Evolutionary conservation across 2,329 filamentous ascomycete genomes (phyloP).

Genomic region (Botrytis tulipae): DNA sequence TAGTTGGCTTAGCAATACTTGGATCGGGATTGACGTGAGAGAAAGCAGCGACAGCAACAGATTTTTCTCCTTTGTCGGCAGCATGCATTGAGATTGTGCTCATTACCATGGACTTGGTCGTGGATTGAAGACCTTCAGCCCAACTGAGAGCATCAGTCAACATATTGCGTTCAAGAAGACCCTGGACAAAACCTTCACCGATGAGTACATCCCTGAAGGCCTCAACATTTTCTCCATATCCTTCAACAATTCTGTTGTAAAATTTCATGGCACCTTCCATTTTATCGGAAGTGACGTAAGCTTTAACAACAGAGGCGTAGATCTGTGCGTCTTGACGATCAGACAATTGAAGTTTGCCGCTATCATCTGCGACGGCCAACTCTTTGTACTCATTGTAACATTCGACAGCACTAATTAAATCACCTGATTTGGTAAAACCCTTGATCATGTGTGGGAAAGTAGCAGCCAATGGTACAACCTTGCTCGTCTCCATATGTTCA

Average conservation of each 20-base stretch:
- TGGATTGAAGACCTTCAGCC: constrained; percentile 62
- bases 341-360: constrained; percentile 64
- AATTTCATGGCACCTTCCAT: constrained; percentile 81
- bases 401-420: constrained; percentile 84
- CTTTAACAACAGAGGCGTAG: constrained; percentile 88
- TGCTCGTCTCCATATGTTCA: constrained; percentile 82
- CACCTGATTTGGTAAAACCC: constrained; percentile 80
- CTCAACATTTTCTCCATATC: constrained; percentile 56
- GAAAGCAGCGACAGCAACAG: constrained; percentile 67
- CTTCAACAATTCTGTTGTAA: constrained; percentile 71
- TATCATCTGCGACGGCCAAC: constrained; percentile 81
- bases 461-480: constrained; percentile 70
- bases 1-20: constrained; percentile 58
- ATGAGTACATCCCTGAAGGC: constrained; percentile 72
- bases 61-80: constrained; percentile 73
- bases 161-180: constrained; percentile 68
- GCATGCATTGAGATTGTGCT: constrained; percentile 71
- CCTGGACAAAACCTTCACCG: constrained; percentile 73
- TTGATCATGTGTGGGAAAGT: constrained; percentile 93
- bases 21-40: constrained; percentile 53
- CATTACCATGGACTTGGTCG: constrained; percentile 62
- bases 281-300: constrained; percentile 80
- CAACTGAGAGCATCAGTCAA: constrained; percentile 72
- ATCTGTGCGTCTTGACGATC: constrained; percentile 78
- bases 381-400: constrained; percentile 94